Conservation (phyloP, 768 basidiomycete species). For the Agrocybe praecox region DNA sequence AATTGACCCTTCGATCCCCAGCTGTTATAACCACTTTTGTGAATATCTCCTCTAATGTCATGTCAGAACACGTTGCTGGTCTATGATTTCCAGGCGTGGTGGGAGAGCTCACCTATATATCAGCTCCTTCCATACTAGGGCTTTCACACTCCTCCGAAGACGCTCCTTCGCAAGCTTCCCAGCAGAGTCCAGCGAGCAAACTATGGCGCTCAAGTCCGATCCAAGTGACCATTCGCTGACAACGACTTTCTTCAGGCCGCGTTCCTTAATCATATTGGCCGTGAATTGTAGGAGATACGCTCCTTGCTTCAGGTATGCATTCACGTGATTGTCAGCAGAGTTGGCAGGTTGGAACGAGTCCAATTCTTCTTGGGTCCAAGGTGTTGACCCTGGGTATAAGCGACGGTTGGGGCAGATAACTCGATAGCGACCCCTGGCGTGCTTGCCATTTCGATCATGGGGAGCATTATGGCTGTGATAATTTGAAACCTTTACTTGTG, state of each 20-base stretch:
- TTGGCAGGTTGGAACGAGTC: constrained; percentile 12
- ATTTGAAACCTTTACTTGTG: not conserved
- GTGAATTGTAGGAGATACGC: constrained; percentile 28
- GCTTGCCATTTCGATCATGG: constrained; percentile 20
- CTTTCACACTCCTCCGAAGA: constrained; percentile 12
- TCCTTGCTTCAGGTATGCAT: constrained; percentile 28
- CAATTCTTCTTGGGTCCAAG: constrained; percentile 26
- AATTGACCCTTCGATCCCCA: constrained; percentile 7
- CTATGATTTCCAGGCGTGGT: constrained; percentile 8
- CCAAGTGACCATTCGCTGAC: constrained; percentile 34
- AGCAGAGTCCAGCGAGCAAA: constrained; percentile 20
- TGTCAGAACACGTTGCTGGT: not conserved
- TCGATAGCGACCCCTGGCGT: constrained; percentile 20
- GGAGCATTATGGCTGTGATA: constrained; percentile 23
- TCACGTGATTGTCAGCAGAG: constrained; percentile 14
- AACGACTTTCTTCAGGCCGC: constrained; percentile 17
- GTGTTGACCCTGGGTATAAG: constrained; percentile 32
- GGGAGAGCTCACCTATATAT: constrained; percentile 4
- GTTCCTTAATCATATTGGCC: constrained; percentile 24
- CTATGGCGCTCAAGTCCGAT: constrained; percentile 19
- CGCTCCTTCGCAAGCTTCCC: constrained; percentile 14
- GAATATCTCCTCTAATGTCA: not conserved
- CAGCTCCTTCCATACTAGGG: constrained; percentile 3
- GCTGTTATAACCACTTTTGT: not conserved
- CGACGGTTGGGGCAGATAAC: constrained; percentile 35